Conservation (phyloP, 1,284 basidiomycete genomes). For the Rhodotorula sp. region DNA sequence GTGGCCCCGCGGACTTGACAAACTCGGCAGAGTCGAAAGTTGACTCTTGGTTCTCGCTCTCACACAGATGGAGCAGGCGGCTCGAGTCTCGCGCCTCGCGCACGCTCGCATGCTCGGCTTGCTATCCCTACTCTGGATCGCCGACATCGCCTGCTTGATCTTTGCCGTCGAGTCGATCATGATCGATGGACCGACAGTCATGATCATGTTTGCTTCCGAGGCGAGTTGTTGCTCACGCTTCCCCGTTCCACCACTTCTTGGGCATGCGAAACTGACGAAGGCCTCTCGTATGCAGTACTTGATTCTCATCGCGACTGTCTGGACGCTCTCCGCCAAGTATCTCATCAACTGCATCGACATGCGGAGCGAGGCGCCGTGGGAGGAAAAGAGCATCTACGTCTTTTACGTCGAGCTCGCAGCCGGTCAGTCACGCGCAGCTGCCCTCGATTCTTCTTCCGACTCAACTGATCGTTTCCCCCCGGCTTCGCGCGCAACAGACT, state of each 20-base stretch:
- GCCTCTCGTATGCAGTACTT: conserved; percentile 63
- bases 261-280: conserved; percentile 14
- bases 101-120: conserved; percentile 77
- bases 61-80: conserved; percentile 90
- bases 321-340: conserved; percentile 81
- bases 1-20: not conserved
- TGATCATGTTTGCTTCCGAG: conserved; percentile 94
- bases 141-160: conserved; percentile 70
- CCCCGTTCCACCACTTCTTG: too few relatives aligned
- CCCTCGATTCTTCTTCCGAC: not conserved
- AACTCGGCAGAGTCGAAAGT: too few relatives aligned
- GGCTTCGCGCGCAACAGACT: conserved; percentile 60
- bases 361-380: conserved; percentile 62
- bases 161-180: conserved; percentile 76
- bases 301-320: conserved; percentile 77
- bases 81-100: conserved; percentile 80
- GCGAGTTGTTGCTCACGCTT: conserved; percentile 53
- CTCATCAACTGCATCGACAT: conserved; percentile 79
- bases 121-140: conserved; percentile 66
- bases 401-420: conserved; percentile 94
- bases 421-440: conserved; percentile 54
- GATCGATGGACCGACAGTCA: conserved; percentile 75
- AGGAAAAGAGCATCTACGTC: conserved; percentile 94
- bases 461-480: not conserved
- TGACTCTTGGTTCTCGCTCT: not conserved